phyloP scores from a whole-genome alignment of 306 rosid genomes.

The Argentina anserina region DNA sequence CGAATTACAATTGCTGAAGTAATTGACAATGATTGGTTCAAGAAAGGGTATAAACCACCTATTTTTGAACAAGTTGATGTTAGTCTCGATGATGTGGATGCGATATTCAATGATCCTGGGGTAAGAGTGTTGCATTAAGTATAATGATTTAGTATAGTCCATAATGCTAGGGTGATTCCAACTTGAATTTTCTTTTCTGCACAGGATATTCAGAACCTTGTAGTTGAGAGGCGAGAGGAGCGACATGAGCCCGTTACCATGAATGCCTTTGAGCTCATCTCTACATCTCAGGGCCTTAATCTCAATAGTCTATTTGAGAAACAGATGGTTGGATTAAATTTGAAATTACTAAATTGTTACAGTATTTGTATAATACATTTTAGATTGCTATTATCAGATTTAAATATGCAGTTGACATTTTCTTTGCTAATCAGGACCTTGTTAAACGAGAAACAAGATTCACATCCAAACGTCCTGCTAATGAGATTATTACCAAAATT shows the following conservation, averaged over 20 bases:
- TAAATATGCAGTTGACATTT: constrained; percentile 8
- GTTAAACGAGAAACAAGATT: constrained; percentile 84
- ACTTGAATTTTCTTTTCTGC: constrained; percentile 14
- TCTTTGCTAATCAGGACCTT: constrained; percentile 55
- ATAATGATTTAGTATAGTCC: constrained; percentile 12
- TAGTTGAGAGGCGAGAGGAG: constrained; percentile 71
- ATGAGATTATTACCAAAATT: constrained; percentile 80
- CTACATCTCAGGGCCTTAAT: constrained; percentile 91
- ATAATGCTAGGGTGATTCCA: constrained; percentile 19
- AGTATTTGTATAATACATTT: not conserved
- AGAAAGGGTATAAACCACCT: constrained; percentile 86
- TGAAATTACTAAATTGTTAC: not conserved
- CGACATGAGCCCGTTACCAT: constrained; percentile 57
- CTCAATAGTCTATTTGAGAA: constrained; percentile 80
- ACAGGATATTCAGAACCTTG: constrained; percentile 64
- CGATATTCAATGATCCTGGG: constrained; percentile 57
- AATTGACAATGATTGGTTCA: constrained; percentile 93
- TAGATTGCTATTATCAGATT: not conserved
- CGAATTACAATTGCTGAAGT: constrained; percentile 76
- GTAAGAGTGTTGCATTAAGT: constrained; percentile 39
- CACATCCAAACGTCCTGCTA: constrained; percentile 81
- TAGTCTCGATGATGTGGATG: constrained; percentile 67
- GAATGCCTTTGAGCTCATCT: constrained; percentile 98
- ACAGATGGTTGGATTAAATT: constrained; percentile 66
- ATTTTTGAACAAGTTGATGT: constrained; percentile 68